Percentiles rank a stretch among this genome's conserved stretches.
Evolutionary conservation across 805 yeast genomes (phyloP).

Genomic region (Clavispora carvajalis): DNA sequence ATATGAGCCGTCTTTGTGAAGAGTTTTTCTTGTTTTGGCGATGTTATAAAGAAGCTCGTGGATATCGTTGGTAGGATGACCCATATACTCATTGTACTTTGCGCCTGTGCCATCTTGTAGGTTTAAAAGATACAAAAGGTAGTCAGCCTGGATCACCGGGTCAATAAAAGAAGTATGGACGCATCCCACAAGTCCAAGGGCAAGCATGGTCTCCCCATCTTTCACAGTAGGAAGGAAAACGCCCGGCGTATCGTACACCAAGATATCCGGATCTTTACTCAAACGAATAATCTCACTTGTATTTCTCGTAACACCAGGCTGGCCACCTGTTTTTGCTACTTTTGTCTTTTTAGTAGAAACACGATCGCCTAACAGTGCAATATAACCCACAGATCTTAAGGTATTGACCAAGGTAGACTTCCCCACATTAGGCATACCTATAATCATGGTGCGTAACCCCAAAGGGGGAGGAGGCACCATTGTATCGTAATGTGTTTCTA

Average conservation of each 20-base stretch:
- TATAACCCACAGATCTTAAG: slow-evolving; percentile 44
- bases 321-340: slow-evolving; percentile 80
- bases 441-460: slow-evolving; percentile 70
- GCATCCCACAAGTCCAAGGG: slow-evolving; percentile 69
- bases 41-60: slow-evolving; percentile 48
- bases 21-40: slow-evolving; percentile 35
- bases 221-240: slow-evolving; percentile 74
- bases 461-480: slow-evolving; percentile 74
- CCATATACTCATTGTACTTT: slow-evolving; percentile 41
- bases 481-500: slow-evolving; percentile 40
- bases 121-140: slow-evolving; percentile 69
- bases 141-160: slow-evolving; percentile 83
- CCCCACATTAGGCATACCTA: slow-evolving; percentile 98
- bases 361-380: slow-evolving; percentile 15
- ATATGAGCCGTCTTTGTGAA: slow-evolving; percentile 30
- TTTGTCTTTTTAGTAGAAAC: slow-evolving; percentile 41
- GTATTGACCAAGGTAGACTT: slow-evolving; percentile 83
- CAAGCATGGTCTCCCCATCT: slow-evolving; percentile 64
- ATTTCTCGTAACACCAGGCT: slow-evolving; percentile 84
- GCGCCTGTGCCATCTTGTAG: slow-evolving; percentile 46
- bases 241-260: slow-evolving; percentile 89
- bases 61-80: slow-evolving; percentile 68
- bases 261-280: slow-evolving; percentile 53
- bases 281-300: slow-evolving; percentile 74
- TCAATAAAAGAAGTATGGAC: slow-evolving; percentile 67